Evolutionary conservation across 805 yeast genomes (phyloP).

Genomic region (Kuraishia ogatae): DNA sequence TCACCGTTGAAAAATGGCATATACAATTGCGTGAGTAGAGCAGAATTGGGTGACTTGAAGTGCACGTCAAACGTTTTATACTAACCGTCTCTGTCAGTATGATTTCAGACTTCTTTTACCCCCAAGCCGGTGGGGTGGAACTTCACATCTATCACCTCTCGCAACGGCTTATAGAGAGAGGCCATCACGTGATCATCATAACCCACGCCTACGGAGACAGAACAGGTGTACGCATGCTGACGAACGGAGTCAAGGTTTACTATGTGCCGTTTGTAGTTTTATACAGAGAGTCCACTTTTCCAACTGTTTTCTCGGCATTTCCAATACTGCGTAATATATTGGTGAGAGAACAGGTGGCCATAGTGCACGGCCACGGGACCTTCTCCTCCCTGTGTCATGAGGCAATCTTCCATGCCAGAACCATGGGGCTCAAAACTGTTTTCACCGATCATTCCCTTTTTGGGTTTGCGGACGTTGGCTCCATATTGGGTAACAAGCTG

Average conservation of each 20-base stretch:
- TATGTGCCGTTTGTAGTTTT: conserved; percentile 77
- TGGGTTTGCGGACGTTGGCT: conserved; percentile 82
- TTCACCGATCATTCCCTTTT: conserved; percentile 94
- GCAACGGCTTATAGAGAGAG: conserved; percentile 67
- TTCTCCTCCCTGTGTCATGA: conserved; percentile 83
- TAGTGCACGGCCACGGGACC: conserved; percentile 94
- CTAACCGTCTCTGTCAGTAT: conserved; percentile 26
- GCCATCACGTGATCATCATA: conserved; percentile 78
- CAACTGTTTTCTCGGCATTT: conserved; percentile 82
- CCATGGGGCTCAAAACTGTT: conserved; percentile 88
- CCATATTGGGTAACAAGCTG: conserved; percentile 80
- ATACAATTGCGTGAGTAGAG: conserved; percentile 20
- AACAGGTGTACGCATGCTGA: conserved; percentile 70
- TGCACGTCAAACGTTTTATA: background rate
- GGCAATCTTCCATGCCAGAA: conserved; percentile 81
- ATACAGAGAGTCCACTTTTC: conserved; percentile 80
- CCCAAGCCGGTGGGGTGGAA: conserved; percentile 98
- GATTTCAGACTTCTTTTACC: conserved; percentile 96
- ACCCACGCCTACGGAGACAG: conserved; percentile 87
- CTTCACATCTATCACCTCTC: conserved; percentile 89
- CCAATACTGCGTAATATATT: conserved; percentile 81
- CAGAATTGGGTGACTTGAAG: background rate
- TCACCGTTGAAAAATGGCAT: conserved; percentile 8
- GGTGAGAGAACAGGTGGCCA: conserved; percentile 76
- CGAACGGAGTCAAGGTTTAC: conserved; percentile 90